These are phyloP conservation scores for Amylocarpus encephaloides DNA, from an alignment of 2,329 filamentous ascomycete genomes.

Conservation along the genomic window DNA sequence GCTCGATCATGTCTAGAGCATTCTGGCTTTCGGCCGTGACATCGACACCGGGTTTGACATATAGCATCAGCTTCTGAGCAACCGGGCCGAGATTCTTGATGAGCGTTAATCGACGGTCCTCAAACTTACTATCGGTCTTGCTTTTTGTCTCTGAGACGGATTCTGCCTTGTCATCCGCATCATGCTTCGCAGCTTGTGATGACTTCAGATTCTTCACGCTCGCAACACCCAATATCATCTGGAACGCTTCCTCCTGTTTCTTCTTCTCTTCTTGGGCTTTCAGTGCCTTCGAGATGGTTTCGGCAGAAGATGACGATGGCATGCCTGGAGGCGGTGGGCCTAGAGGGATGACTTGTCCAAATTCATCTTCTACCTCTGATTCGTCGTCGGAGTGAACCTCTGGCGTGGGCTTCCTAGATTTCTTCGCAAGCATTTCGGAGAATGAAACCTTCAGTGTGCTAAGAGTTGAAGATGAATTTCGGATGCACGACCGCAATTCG, in stretches of 20 bases:
- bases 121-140: neutral
- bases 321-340: slow-evolving; percentile 27
- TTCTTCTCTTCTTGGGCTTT: slow-evolving; percentile 48
- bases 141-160: slow-evolving; percentile 2
- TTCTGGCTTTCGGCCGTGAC: slow-evolving; percentile 37
- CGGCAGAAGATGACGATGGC: slow-evolving; percentile 29
- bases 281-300: slow-evolving; percentile 40
- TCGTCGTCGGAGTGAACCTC: slow-evolving; percentile 40
- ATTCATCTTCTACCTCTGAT: slow-evolving; percentile 50
- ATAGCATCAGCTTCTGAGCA: slow-evolving; percentile 36
- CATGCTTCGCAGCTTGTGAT: slow-evolving; percentile 2
- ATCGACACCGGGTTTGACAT: slow-evolving; percentile 34
- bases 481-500: slow-evolving; percentile 51
- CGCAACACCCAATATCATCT: slow-evolving; percentile 47
- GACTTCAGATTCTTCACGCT: slow-evolving; percentile 26
- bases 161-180: slow-evolving; percentile 15
- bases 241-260: slow-evolving; percentile 47
- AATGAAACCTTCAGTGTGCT: slow-evolving; percentile 52
- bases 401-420: slow-evolving; percentile 39
- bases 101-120: slow-evolving; percentile 33
- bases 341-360: slow-evolving; percentile 36
- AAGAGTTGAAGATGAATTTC: slow-evolving; percentile 48
- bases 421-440: slow-evolving; percentile 44
- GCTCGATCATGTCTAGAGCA: slow-evolving; percentile 44
- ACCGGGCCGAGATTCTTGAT: slow-evolving; percentile 37